These are phyloP conservation scores for Trapa incisa DNA, from an alignment of 345 rosid species.

Conservation along the genomic window DNA sequence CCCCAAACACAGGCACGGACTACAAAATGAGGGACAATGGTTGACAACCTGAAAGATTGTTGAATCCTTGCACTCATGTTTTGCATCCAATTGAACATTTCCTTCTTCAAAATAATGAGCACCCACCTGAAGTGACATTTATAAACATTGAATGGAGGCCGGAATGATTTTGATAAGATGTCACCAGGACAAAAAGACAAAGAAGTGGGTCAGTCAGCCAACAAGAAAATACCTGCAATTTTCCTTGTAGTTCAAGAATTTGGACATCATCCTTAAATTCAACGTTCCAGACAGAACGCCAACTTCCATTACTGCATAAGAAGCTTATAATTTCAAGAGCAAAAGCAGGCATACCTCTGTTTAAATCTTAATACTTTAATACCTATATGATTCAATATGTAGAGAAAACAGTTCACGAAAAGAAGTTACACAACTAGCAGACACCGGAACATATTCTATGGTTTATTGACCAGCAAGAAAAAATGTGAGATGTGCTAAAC, in stretches of 20 bases:
- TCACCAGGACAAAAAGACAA: neutral
- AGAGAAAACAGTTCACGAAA: neutral
- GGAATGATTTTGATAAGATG: neutral
- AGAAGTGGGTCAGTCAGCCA: neutral
- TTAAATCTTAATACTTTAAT: neutral
- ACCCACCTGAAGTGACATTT: constrained; percentile 43
- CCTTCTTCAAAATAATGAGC: constrained; percentile 99
- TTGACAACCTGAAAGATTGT: constrained; percentile 67
- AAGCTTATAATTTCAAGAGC: neutral
- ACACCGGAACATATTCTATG: neutral
- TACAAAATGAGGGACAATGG: neutral
- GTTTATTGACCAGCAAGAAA: no score
- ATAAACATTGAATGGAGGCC: neutral
- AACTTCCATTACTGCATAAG: constrained; percentile 68
- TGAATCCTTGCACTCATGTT: constrained; percentile 70
- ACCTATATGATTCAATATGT: neutral
- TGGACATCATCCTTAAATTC: constrained; percentile 73
- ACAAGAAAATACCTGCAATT: constrained; percentile 51
- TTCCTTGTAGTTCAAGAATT: constrained; percentile 58
- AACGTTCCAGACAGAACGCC: constrained; percentile 87
- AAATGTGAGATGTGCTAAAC: neutral
- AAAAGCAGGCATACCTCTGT: neutral
- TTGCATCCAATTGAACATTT: constrained; percentile 90
- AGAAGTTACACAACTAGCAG: neutral
- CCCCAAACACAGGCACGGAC: neutral